Evolutionary conservation across 73 alveolate genomes (phyloP).

Genomic region (Symbiodinium natans): DNA sequence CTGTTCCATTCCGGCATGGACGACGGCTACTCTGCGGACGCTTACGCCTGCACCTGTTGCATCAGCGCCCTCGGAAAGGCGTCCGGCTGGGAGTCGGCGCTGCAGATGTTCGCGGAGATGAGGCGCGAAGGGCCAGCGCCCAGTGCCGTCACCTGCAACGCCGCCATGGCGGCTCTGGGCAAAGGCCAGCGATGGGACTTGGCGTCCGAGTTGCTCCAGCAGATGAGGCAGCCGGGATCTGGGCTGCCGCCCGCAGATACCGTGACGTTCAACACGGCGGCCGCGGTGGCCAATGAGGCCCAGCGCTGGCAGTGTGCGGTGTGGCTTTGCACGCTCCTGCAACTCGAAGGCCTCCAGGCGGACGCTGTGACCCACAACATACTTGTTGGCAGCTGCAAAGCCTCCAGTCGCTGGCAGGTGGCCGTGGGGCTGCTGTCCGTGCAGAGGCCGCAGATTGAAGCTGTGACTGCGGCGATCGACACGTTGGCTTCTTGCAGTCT

Average conservation of each 20-base stretch:
- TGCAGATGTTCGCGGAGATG: neutral
- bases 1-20: neutral
- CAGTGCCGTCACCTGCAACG: constrained; percentile 15
- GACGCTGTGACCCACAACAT: neutral
- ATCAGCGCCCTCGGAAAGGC: neutral
- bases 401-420: neutral
- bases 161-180: neutral
- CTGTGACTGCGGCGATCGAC: neutral
- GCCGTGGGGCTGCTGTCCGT: neutral
- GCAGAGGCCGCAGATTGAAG: neutral
- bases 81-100: neutral
- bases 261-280: neutral
- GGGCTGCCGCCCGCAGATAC: neutral
- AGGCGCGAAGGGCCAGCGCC: neutral
- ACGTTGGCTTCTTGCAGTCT: neutral
- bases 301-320: neutral
- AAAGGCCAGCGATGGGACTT: neutral
- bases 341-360: neutral
- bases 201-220: neutral
- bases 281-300: neutral
- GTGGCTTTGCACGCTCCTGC: neutral
- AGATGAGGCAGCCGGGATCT: neutral
- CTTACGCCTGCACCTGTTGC: neutral
- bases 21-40: neutral
- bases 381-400: neutral